Evolutionary conservation across 352 stramenopile species (phyloP).

Genomic region (Phytopythium ostracodes): DNA sequence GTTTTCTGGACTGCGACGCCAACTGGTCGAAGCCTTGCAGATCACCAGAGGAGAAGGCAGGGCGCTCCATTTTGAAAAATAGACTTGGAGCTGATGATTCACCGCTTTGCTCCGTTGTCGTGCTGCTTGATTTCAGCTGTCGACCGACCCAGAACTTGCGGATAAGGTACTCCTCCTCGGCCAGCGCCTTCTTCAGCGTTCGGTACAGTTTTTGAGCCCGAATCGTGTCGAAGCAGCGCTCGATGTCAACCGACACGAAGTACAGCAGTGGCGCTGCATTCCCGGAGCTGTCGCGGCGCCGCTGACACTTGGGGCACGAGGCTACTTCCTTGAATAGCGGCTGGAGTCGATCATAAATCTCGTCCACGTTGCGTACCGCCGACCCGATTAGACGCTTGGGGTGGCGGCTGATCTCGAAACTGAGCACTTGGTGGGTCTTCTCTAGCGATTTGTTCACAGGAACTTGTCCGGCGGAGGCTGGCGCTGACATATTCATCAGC

Average conservation of each 20-base stretch:
- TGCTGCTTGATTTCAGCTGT: conserved; percentile 20
- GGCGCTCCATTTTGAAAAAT: conserved; percentile 63
- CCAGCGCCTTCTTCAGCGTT: conserved; percentile 55
- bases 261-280: conserved; percentile 25
- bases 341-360: conserved; percentile 54
- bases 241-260: conserved; percentile 70
- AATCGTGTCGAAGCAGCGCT: conserved; percentile 82
- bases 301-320: conserved; percentile 28
- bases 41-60: conserved; percentile 47
- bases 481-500: conserved; percentile 70
- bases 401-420: conserved; percentile 60
- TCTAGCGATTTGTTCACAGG: conserved; percentile 66
- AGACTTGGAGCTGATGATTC: conserved; percentile 2
- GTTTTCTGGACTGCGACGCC: conserved; percentile 29
- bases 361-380: conserved; percentile 61
- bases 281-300: conserved; percentile 3
- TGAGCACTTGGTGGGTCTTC: conserved; percentile 49
- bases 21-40: conserved; percentile 51
- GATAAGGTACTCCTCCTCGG: conserved; percentile 73
- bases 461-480: conserved; percentile 18
- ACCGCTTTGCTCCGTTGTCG: neutral
- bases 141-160: conserved; percentile 72
- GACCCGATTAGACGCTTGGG: conserved; percentile 43
- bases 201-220: conserved; percentile 55
- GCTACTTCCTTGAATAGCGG: conserved; percentile 33